These are phyloP conservation scores for Mortierella sp. DNA, from an alignment of 371 early-diverging fungal genomes.

Conservation along the genomic window DNA sequence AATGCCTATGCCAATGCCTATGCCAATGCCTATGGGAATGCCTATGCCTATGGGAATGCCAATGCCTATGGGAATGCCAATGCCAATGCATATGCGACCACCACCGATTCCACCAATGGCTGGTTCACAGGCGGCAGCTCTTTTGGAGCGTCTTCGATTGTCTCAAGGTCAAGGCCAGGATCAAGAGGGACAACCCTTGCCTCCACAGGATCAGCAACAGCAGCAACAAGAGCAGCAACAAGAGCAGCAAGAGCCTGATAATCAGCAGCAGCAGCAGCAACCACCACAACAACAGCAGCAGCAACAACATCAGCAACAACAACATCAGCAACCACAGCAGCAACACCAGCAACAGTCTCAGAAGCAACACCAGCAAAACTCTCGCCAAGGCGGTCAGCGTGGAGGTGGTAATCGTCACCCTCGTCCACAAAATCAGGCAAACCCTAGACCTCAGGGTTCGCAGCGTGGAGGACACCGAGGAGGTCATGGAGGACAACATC, in stretches of 20 bases:
- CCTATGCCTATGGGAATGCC: too few relatives aligned
- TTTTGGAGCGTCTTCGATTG: constrained; percentile 26
- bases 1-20: neutral
- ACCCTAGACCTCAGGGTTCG: constrained; percentile 39
- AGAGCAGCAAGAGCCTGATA: constrained; percentile 2
- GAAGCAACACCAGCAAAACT: constrained; percentile 14
- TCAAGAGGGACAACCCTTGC: constrained; percentile 1
- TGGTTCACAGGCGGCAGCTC: constrained; percentile 27
- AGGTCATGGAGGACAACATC: constrained; percentile 7
- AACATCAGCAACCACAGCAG: constrained; percentile 10
- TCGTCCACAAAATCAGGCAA: constrained; percentile 21
- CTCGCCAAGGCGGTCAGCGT: constrained; percentile 3
- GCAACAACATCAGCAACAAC: constrained; percentile 29
- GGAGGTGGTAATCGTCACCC: neutral
- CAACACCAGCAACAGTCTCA: constrained; percentile 12
- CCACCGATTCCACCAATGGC: constrained; percentile 30
- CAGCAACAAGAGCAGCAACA: constrained; percentile 23
- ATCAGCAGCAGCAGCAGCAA: constrained; percentile 10
- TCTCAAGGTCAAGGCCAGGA: constrained; percentile 1
- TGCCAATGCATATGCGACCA: neutral
- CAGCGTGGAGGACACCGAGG: constrained; percentile 48
- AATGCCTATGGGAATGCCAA: neutral
- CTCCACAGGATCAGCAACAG: constrained; percentile 15
- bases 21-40: neutral
- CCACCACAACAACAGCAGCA: too few relatives aligned